Conservation (phyloP, 345 rosid species). For the Eucalyptus paniculata region DNA sequence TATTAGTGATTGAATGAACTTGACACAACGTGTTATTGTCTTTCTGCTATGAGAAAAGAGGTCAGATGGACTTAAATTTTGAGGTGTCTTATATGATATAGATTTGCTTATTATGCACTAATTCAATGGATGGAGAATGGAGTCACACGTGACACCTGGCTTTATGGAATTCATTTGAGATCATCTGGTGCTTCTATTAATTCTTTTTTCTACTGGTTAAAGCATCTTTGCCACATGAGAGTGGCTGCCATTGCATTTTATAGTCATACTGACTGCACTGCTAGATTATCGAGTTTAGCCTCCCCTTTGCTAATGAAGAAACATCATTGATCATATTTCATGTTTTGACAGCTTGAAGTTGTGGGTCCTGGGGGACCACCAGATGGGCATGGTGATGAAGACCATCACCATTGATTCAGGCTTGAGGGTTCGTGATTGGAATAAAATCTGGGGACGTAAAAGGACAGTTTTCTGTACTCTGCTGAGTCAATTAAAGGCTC, state of each 20-base stretch:
- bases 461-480: conserved; percentile 17
- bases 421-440: background rate
- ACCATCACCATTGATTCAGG: conserved; percentile 34
- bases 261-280: background rate
- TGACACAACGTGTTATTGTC: background rate
- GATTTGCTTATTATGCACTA: background rate
- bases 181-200: background rate
- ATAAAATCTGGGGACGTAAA: conserved; percentile 16
- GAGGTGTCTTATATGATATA: background rate
- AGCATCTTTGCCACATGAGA: background rate
- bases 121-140: background rate
- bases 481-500: background rate
- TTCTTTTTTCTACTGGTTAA: background rate
- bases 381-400: conserved; percentile 54
- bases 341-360: conserved; percentile 62
- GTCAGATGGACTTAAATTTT: background rate
- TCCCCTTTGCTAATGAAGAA: background rate
- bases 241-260: background rate
- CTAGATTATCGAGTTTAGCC: background rate
- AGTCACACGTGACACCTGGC: background rate
- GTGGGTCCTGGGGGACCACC: conserved; percentile 94
- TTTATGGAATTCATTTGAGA: background rate
- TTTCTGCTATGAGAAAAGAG: background rate
- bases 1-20: background rate
- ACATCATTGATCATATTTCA: background rate